phyloP scores from a whole-genome alignment of 177 flowering plant species.

The Vitis hybrid region DNA sequence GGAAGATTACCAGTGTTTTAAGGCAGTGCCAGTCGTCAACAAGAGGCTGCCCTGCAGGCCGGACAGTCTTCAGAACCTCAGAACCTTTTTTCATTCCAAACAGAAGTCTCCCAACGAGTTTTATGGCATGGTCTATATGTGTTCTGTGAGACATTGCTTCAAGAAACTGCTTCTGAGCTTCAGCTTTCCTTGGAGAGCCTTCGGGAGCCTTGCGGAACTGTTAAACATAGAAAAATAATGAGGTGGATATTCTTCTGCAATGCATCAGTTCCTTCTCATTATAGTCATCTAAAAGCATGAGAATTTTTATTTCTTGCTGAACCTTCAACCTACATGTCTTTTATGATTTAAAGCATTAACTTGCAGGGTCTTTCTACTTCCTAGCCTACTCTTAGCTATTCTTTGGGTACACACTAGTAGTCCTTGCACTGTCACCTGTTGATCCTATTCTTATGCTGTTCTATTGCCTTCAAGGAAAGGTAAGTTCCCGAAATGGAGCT shows the following conservation, averaged over 20 bases:
- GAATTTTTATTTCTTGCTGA: no score
- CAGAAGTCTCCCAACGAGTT: slow-evolving; percentile 64
- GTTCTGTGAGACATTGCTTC: slow-evolving; percentile 80
- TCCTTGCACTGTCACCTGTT: no score
- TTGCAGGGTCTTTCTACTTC: background rate
- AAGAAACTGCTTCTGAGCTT: slow-evolving; percentile 69
- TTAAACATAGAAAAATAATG: background rate
- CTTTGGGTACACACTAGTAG: no score
- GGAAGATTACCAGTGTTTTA: slow-evolving; percentile 60
- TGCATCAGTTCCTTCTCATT: no score
- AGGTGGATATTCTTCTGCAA: no score
- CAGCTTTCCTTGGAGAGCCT: slow-evolving; percentile 65
- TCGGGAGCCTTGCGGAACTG: slow-evolving; percentile 87
- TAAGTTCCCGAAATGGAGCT: no score
- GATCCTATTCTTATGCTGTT: no score
- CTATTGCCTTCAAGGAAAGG: no score
- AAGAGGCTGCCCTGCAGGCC: slow-evolving; percentile 72
- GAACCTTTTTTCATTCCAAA: slow-evolving; percentile 70
- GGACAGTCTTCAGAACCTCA: slow-evolving; percentile 55
- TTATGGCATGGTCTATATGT: slow-evolving; percentile 67
- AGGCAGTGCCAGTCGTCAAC: slow-evolving; percentile 96
- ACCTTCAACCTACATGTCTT: no score
- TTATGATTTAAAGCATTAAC: no score
- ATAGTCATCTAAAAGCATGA: background rate
- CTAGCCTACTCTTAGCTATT: background rate